Evolutionary conservation across 495 filamentous ascomycete species (phyloP).

Genomic region (Trichoderma erinaceum): DNA sequence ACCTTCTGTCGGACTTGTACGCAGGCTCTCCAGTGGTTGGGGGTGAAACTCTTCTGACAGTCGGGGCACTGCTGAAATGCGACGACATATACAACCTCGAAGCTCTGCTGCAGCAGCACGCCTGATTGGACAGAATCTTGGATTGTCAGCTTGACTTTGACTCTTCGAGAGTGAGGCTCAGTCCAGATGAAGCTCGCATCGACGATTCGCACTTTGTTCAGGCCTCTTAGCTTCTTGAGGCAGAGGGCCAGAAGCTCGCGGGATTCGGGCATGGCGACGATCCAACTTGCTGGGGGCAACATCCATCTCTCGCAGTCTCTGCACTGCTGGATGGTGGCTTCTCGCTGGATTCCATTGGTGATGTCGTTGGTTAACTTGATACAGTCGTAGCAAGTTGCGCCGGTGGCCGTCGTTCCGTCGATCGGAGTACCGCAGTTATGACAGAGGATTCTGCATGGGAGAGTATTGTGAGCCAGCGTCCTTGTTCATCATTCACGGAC

Average conservation of each 20-base stretch:
- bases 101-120: conserved; percentile 85
- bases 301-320: conserved; percentile 92
- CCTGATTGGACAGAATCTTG: conserved; percentile 65
- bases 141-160: conserved; percentile 89
- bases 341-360: conserved; percentile 82
- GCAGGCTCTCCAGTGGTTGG: conserved; percentile 75
- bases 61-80: conserved; percentile 85
- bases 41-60: conserved; percentile 89
- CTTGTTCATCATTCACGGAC: background rate
- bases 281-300: conserved; percentile 78
- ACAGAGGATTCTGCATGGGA: conserved; percentile 68
- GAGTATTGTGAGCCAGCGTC: conserved; percentile 12
- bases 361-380: conserved; percentile 89
- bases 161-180: conserved; percentile 84
- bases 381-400: conserved; percentile 90
- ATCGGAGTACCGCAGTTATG: conserved; percentile 94
- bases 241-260: conserved; percentile 87
- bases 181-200: conserved; percentile 98
- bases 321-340: conserved; percentile 77
- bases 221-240: conserved; percentile 69
- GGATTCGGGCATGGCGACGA: conserved; percentile 73
- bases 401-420: conserved; percentile 78
- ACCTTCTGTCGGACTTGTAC: conserved; percentile 97
- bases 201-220: conserved; percentile 83
- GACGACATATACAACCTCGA: conserved; percentile 89